These are phyloP conservation scores for Geosmithia putterillii DNA, from an alignment of 2,329 filamentous ascomycete species.

Conservation along the genomic window DNA sequence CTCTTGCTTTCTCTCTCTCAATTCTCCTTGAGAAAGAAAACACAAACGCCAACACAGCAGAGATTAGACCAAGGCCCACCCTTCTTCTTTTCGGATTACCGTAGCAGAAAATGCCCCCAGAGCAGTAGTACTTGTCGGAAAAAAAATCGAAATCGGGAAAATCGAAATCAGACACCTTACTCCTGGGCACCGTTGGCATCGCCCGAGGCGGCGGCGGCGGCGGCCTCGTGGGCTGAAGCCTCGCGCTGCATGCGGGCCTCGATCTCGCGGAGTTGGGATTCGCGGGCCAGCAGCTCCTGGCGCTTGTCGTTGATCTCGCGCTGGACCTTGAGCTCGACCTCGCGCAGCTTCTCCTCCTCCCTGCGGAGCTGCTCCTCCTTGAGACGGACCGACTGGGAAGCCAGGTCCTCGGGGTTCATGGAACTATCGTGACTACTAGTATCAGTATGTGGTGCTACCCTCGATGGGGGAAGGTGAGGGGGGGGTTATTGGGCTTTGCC, in stretches of 20 bases:
- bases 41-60: slow-evolving; percentile 36
- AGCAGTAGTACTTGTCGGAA: slow-evolving; percentile 9
- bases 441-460: slow-evolving; percentile 5
- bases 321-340: slow-evolving; percentile 99
- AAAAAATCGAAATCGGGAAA: too few species aligned
- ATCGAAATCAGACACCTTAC: slow-evolving; percentile 11
- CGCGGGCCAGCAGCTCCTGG: slow-evolving; percentile 92
- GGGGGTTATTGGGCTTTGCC: not conserved
- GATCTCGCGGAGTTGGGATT: slow-evolving; percentile 97
- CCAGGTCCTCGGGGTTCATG: slow-evolving; percentile 96
- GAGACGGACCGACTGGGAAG: slow-evolving; percentile 91
- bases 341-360: slow-evolving; percentile 98
- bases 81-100: slow-evolving; percentile 14
- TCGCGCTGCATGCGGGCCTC: slow-evolving; percentile 95
- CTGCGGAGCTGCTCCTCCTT: slow-evolving; percentile 99
- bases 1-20: slow-evolving; percentile 6
- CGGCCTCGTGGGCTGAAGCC: slow-evolving; percentile 31
- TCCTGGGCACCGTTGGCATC: slow-evolving; percentile 46
- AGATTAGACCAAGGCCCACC: slow-evolving; percentile 29
- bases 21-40: slow-evolving; percentile 13
- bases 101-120: slow-evolving; percentile 17
- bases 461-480: not conserved
- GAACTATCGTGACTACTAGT: slow-evolving; percentile 52
- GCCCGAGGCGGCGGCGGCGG: slow-evolving; percentile 24
- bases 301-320: slow-evolving; percentile 99